Base-by-base conservation (phyloP, 179 eudicot species). In the Silene coronaria region DNA sequence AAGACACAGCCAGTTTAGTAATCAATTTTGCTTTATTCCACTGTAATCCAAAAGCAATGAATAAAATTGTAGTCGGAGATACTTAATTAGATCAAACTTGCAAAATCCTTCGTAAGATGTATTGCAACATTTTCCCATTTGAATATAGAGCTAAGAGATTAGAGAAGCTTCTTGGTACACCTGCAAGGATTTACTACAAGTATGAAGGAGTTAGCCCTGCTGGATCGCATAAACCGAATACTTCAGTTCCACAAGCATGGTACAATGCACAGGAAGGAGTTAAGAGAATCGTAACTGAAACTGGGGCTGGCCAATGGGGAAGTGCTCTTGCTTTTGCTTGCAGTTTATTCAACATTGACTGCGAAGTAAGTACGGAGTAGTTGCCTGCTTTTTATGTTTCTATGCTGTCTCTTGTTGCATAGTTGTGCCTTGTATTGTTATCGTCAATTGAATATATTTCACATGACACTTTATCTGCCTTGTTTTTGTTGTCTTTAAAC, bases 261-360 rank as follows among this genome's bases (percentile, higher is more conserved):
- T 95, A 95, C 85, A 95, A 95, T 80, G 87, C 88, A 2, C 89
- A 87, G 60, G 84, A 83, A 85, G 97, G 99, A 9, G 88, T 95
- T 77, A 88, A 88, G 88, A 92, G 88, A 64, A 82, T 95, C 58
- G 99, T 92, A 63, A 95, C 99, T 5, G 99, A 95, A 80, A 95
- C 99, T 3, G 99, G 99, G 38, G 99, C 99, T 72, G 99, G 99
- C 6, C 99, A 95, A 80, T 95, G 99, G 99, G 99, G 99, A 42
- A 86, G 99, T 80, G 84, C 99, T 28, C 88, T 95, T 72, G 94
- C 99, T 45, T 95, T 92, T 71, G 97, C 97, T 17, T 88, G 89
- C 86, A 89, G 97, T 83, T 84, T 95, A 80, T 95, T 95, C 78
- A 88, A 87, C 78, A 88, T 92, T 38, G 84, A 88, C 75, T 95